These are phyloP conservation scores for Colletotrichum incanum DNA, from an alignment of 2,329 filamentous ascomycete species.

Conservation along the genomic window DNA sequence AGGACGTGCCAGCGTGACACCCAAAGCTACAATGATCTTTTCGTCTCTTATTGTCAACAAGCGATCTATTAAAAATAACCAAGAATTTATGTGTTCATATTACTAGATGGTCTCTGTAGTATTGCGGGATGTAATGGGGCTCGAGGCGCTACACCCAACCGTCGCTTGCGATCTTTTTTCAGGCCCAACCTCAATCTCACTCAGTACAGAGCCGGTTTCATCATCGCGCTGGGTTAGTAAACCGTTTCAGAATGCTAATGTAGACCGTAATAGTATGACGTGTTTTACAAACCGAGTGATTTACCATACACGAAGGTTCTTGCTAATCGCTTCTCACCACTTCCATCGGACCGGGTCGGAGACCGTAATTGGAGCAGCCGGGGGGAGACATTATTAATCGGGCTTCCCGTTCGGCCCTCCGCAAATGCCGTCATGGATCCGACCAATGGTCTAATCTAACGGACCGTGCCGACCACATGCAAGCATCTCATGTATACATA, in stretches of 20 bases:
- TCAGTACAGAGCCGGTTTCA: too few relatives aligned
- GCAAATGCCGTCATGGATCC: conserved; percentile 39
- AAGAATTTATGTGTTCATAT: too few relatives aligned
- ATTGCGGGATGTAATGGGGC: not conserved
- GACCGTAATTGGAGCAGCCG: conserved; percentile 27
- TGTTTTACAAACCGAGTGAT: not conserved
- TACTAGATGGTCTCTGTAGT: not conserved
- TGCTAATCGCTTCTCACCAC: not conserved
- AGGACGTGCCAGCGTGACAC: too few relatives aligned
- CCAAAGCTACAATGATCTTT: too few relatives aligned
- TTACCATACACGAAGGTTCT: not conserved
- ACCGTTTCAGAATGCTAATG: not conserved
- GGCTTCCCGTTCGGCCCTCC: conserved; percentile 30
- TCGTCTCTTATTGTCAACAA: not conserved
- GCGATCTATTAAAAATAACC: too few relatives aligned
- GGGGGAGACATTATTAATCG: conserved; percentile 37
- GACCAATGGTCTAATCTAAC: conserved; percentile 36
- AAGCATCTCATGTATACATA: conserved; percentile 5
- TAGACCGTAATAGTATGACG: not conserved
- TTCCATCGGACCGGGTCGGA: conserved; percentile 14
- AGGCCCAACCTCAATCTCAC: not conserved
- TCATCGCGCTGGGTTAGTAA: not conserved
- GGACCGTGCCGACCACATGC: not conserved
- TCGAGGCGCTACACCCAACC: too few relatives aligned
- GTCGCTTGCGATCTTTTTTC: not conserved